Evolutionary conservation across 306 rosid species (phyloP), one percentile per base, ranked within the genome.

Genomic region (Albizia julibrissin): DNA sequence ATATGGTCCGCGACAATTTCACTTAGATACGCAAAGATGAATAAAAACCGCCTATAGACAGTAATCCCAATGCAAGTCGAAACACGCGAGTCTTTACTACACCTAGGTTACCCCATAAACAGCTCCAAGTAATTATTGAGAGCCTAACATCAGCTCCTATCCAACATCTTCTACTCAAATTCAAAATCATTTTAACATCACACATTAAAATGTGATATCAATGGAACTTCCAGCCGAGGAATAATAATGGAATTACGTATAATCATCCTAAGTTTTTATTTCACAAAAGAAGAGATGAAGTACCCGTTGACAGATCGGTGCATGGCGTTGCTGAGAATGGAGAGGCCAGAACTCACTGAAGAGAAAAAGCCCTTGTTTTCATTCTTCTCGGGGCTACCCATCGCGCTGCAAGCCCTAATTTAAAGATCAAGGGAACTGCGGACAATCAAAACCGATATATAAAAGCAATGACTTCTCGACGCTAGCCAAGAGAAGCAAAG

Each of bases 271-370:
- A 5, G 22, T 56, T 76, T 56, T 24, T 31, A 15, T 43, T 22
- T 2, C 39, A 42, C 0, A 31, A 61, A 34, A 59, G 59, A 18
- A 54, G 50, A 80, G 69, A 59, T 27, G 75, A 59, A n/a, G 79
- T 83, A 92, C 97, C 97, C 94, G 80, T 87, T 85, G 26, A 92
- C 94, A 72, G 97, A 92, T 91, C 92, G 90, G 76, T 89, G 93
- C 97, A 91, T 92, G 83, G 91, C 94, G 79, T 58, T 91, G 86
- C 97, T 59, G 81, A 92, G 84, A 81, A 77, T 79, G 86, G 97
- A 88, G 26, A 93, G 49, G 80, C 98, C 88, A 4, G 93, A 92
- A 79, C 74, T 81, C 92, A 92, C 85, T 84, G 95, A 80, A 62
- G 95, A 81, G 76, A 92, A 89, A 78, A 92, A 75, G 50, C 97